Conservation (phyloP, 2,329 filamentous ascomycete species). For the Fusarium sp. region DNA sequence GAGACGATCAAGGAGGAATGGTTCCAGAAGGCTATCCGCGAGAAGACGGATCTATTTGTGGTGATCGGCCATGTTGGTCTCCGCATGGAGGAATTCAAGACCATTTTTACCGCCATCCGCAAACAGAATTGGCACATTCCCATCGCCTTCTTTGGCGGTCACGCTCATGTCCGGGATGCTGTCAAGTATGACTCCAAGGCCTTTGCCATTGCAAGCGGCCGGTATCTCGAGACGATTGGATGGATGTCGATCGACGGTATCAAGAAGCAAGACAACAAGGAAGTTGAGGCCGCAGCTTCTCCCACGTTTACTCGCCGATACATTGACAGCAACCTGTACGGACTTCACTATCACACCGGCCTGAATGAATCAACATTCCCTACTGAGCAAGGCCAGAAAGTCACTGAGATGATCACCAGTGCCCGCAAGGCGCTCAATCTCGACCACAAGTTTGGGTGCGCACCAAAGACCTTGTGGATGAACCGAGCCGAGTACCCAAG, state of each 20-base stretch:
- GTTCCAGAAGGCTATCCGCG: slow-evolving; percentile 88
- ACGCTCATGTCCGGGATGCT: slow-evolving; percentile 89
- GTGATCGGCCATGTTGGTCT: slow-evolving; percentile 89
- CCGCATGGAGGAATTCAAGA: slow-evolving; percentile 81
- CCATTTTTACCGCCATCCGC: slow-evolving; percentile 83
- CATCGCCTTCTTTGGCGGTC: slow-evolving; percentile 92
- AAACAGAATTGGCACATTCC: slow-evolving; percentile 82
- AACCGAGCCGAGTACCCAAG: slow-evolving; percentile 80
- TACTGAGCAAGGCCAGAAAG: slow-evolving; percentile 79
- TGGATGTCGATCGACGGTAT: slow-evolving; percentile 87
- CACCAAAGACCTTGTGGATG: slow-evolving; percentile 85
- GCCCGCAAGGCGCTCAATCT: slow-evolving; percentile 79
- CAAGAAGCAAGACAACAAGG: slow-evolving; percentile 45
- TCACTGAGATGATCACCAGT: slow-evolving; percentile 75
- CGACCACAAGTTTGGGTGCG: slow-evolving; percentile 83
- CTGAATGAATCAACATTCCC: slow-evolving; percentile 79
- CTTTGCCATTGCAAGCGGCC: slow-evolving; percentile 84
- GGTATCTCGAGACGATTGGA: slow-evolving; percentile 95
- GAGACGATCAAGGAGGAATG: slow-evolving; percentile 85
- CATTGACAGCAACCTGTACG: slow-evolving; percentile 93
- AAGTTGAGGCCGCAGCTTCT: slow-evolving; percentile 48
- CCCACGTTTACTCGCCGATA: slow-evolving; percentile 82
- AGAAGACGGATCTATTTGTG: slow-evolving; percentile 88
- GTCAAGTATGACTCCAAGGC: slow-evolving; percentile 82
- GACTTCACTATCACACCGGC: slow-evolving; percentile 83